Conservation (phyloP, 1,284 basidiomycete species). For the Retiboletus flavoniger region DNA sequence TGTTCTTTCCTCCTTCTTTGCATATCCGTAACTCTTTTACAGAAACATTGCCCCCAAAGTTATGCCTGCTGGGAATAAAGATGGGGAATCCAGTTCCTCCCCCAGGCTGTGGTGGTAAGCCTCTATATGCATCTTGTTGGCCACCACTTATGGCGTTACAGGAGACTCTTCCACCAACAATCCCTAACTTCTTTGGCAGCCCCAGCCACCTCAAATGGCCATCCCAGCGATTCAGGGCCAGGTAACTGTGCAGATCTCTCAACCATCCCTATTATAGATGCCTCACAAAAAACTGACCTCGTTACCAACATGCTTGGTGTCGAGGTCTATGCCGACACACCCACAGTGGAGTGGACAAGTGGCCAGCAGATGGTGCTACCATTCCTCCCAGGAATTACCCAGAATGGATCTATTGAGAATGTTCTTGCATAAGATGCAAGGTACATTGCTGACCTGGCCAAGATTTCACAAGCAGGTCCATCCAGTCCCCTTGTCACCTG, state of each 20-base stretch:
- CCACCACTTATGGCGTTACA: too few relatives aligned
- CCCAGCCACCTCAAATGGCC: too few relatives aligned
- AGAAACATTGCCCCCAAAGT: too few relatives aligned
- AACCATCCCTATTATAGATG: too few relatives aligned
- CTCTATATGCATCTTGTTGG: too few relatives aligned
- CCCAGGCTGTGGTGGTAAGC: too few relatives aligned
- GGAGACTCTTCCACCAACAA: too few relatives aligned
- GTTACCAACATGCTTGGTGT: not conserved
- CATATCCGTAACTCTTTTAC: too few relatives aligned
- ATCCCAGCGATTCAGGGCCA: not conserved
- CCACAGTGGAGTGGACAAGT: not conserved
- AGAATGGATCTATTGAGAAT: not conserved
- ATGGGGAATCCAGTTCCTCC: too few relatives aligned
- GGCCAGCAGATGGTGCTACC: not conserved
- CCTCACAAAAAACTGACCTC: not conserved
- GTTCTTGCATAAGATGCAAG: not conserved
- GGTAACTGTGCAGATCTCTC: not conserved
- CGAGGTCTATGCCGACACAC: not conserved
- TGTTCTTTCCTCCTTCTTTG: too few relatives aligned
- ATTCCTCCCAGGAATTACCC: not conserved
- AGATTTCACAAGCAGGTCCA: not conserved
- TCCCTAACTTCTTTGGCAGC: too few relatives aligned
- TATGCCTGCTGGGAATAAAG: too few relatives aligned
- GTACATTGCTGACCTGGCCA: not conserved
- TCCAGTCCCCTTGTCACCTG: not conserved